phyloP scores from a whole-genome alignment of 106 monocot species.

The Alisma plantagoaquatica region DNA sequence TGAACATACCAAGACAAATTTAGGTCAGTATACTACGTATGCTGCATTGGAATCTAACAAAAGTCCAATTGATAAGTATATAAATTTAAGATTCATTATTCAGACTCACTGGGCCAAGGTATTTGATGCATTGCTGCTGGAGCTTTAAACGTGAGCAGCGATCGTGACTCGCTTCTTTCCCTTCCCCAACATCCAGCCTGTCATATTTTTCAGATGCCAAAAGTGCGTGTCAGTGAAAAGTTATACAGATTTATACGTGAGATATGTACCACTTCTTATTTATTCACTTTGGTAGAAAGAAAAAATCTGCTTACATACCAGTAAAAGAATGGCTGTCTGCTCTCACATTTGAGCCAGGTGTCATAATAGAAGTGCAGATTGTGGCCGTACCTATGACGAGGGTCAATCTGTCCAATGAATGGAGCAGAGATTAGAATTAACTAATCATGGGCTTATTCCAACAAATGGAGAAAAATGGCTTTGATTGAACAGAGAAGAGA shows the following conservation, averaged over 20 bases:
- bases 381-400: conserved; percentile 95
- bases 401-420: conserved; percentile 62
- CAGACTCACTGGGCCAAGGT: conserved; percentile 69
- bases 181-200: conserved; percentile 95
- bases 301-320: conserved; percentile 31
- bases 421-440: neutral
- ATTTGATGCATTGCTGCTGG: conserved; percentile 92
- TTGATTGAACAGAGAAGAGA: neutral
- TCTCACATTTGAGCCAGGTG: conserved; percentile 71
- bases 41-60: no score
- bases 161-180: conserved; percentile 67
- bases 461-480: no score
- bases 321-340: conserved; percentile 97
- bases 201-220: neutral
- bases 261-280: no score
- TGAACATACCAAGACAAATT: conserved; percentile 10
- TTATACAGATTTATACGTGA: no score
- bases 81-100: neutral
- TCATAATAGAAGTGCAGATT: conserved; percentile 92
- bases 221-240: neutral
- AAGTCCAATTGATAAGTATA: neutral
- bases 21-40: no score
- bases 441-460: neutral
- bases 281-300: neutral
- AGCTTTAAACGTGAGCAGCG: conserved; percentile 67